These are phyloP conservation scores for Dryas alaskensis DNA, from an alignment of 306 rosid species.

Conservation along the genomic window DNA sequence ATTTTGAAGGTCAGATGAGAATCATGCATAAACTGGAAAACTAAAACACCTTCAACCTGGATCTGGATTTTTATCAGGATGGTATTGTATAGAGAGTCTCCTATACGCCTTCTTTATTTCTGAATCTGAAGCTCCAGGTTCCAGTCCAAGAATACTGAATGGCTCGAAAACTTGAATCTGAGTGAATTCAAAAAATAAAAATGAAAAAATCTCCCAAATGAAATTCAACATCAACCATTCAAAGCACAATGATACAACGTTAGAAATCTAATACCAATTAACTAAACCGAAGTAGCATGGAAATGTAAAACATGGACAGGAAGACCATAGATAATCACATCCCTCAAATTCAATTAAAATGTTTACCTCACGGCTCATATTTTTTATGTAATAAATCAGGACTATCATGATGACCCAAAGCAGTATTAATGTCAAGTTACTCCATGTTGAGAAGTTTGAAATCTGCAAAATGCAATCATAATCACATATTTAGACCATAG, in stretches of 20 bases:
- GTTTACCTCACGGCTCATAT: slow-evolving; percentile 80
- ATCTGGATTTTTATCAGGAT: slow-evolving; percentile 99
- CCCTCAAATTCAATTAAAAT: slow-evolving; percentile 13
- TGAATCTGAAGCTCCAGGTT: slow-evolving; percentile 63
- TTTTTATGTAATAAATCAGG: slow-evolving; percentile 83
- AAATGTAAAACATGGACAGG: background rate
- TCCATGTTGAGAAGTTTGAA: slow-evolving; percentile 72
- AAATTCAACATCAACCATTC: slow-evolving; percentile 14
- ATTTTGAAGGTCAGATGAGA: slow-evolving; percentile 11
- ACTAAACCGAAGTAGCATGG: background rate
- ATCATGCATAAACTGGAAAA: slow-evolving; percentile 25
- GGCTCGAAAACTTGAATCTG: slow-evolving; percentile 94
- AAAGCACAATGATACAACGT: background rate
- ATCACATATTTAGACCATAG: background rate
- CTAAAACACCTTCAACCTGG: slow-evolving; percentile 68
- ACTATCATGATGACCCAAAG: slow-evolving; percentile 86
- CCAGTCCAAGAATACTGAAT: slow-evolving; percentile 79
- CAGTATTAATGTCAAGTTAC: slow-evolving; percentile 72
- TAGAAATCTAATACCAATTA: background rate
- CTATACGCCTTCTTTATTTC: slow-evolving; percentile 90
- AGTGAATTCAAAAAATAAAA: slow-evolving; percentile 8
- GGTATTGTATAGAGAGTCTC: slow-evolving; percentile 80
- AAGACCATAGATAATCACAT: background rate
- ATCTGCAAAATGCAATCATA: slow-evolving; percentile 55
- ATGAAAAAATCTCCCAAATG: slow-evolving; percentile 1